phyloP scores from a whole-genome alignment of 2,329 filamentous ascomycete species.

The Beauveria bassiana region DNA sequence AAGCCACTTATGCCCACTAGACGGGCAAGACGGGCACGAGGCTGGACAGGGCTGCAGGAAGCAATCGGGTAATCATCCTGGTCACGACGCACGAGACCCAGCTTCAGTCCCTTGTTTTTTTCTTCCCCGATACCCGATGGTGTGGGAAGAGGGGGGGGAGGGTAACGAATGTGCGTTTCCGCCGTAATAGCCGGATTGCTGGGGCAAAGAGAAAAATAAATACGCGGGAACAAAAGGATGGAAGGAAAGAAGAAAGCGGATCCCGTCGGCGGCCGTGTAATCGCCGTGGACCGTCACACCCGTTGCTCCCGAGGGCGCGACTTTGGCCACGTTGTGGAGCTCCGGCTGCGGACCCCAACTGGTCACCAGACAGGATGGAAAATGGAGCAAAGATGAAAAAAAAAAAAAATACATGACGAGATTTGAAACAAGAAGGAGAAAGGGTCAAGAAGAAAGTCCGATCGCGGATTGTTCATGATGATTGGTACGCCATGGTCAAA shows the following conservation, averaged over 20 bases:
- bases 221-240: no score
- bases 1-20: not conserved
- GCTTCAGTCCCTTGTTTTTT: not conserved
- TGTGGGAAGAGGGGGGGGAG: no score
- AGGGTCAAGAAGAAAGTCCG: no score
- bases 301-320: not conserved
- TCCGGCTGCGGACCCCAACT: not conserved
- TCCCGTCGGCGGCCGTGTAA: not conserved
- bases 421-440: no score
- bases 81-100: not conserved
- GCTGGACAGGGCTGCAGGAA: constrained; percentile 9
- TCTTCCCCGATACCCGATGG: not conserved
- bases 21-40: not conserved
- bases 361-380: no score
- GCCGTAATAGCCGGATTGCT: not conserved
- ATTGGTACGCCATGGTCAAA: no score
- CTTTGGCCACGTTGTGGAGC: not conserved
- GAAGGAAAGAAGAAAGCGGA: not conserved
- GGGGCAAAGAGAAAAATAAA: not conserved
- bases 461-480: no score
- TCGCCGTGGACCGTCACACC: not conserved
- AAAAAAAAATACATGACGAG: no score
- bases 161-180: not conserved
- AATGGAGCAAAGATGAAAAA: no score
- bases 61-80: not conserved